phyloP scores from a whole-genome alignment of 2,329 filamentous ascomycete species.

The Westerdykella ornata region DNA sequence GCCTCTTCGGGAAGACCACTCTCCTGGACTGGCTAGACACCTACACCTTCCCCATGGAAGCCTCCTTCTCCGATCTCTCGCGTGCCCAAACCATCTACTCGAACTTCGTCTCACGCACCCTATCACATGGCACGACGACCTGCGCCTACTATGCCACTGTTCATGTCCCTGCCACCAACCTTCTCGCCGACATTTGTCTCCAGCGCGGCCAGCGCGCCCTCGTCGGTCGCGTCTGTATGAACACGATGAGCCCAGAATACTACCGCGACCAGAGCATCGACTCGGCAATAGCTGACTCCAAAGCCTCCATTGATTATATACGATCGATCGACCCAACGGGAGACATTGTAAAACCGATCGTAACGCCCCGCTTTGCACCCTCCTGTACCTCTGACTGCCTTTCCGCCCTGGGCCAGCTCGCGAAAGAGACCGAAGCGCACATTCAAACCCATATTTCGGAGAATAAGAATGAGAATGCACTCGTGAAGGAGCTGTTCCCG shows the following conservation, averaged over 20 bases:
- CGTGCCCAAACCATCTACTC: slow-evolving; percentile 68
- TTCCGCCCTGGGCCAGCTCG: slow-evolving; percentile 56
- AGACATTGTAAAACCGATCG: slow-evolving; percentile 65
- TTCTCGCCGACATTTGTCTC: slow-evolving; percentile 80
- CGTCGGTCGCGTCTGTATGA: slow-evolving; percentile 94
- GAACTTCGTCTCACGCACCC: slow-evolving; percentile 69
- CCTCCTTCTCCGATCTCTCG: slow-evolving; percentile 58
- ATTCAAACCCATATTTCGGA: slow-evolving; percentile 89
- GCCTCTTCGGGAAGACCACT: slow-evolving; percentile 88
- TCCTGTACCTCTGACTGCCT: slow-evolving; percentile 53
- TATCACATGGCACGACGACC: slow-evolving; percentile 86
- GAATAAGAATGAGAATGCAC: slow-evolving; percentile 64
- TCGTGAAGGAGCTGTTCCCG: slow-evolving; percentile 67
- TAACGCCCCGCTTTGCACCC: slow-evolving; percentile 64
- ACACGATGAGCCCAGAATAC: slow-evolving; percentile 59
- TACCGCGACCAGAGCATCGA: slow-evolving; percentile 69
- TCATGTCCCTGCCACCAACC: slow-evolving; percentile 80
- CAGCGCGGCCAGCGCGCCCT: slow-evolving; percentile 77
- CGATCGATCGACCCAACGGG: slow-evolving; percentile 56
- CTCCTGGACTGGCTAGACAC: slow-evolving; percentile 88
- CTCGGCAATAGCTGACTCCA: slow-evolving; percentile 49
- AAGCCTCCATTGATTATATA: slow-evolving; percentile 52
- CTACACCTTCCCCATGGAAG: slow-evolving; percentile 92
- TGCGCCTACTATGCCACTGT: slow-evolving; percentile 93
- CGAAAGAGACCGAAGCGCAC: slow-evolving; percentile 55